Base-by-base conservation (phyloP, 345 rosid genomes). In the Eucalyptus lansdowneana region DNA sequence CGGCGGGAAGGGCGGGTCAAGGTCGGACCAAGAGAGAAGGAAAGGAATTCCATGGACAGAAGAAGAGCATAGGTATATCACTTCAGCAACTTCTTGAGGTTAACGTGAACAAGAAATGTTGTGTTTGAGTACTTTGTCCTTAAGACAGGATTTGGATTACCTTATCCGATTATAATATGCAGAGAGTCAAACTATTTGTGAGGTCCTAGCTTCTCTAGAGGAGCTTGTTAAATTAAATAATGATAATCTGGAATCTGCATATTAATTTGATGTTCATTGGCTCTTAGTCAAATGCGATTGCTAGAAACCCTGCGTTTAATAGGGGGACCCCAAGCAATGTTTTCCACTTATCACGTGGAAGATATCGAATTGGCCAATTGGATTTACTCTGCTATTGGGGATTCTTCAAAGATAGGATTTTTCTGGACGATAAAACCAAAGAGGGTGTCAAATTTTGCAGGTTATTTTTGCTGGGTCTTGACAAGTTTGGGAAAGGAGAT, bases 31-130 rank as follows among this genome's bases (percentile, higher is more conserved):
- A 91, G 99, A 97, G 92, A 93, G 98, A 89, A 91, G 93, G 90
- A 97, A 97, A 93, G 99, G 99, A 37, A 95, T 96, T 90, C 99
- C 99, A 45, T 97, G 99, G 99, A 97, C 99, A 10, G 99, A 96
- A 93, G 99, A 97, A 93, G 99, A 97, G 88, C 99, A 97, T 89
- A 94, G 99, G 99, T 97, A 91, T 11, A 80, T 69, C 80, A 76
- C 85, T 88, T 88, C 21, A 76, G 83, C 47, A 21, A 37, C 83
- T 76, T 76, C 27, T 37, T 76, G 83, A 37, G 83, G 47, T 37
- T 76, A 37, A 76, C 83, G 7, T 76, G 47, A 21, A 37, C 83
- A 11, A 19, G 83, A 76, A 76, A 76, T 76, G 83, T 76, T 76
- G 47, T 76, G 83, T 25, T 76, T 37, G 83, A 21, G 14, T 37